Base-by-base conservation (phyloP, 495 filamentous ascomycete genomes). In the Tuber umbilicatum region DNA sequence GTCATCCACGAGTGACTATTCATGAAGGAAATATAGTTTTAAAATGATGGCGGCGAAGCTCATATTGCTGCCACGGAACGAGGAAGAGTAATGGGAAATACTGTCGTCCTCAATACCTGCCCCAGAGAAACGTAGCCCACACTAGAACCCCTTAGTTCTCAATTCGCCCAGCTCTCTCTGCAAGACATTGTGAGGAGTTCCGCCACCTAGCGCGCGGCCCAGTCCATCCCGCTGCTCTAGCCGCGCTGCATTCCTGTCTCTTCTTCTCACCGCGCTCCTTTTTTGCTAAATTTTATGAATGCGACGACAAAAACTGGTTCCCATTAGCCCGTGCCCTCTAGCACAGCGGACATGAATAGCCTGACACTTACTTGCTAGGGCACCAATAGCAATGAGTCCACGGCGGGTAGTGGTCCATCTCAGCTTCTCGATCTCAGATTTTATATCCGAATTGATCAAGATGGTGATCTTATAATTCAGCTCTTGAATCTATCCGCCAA, bases 401-500 rank as follows among this genome's bases (percentile, higher is more conserved):
- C 94, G 87, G 69, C 94, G 85, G 14, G 96, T 97, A 37, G 97
- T 85, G 68, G 97, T 89, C 94, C 94, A 97, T 71, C 95, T 85
- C 47, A 99, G 80, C 2, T 91, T 91, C 83, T 99, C 95, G 68
- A 97, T 93, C 78, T 97, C 93, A 39, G 91, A 93, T 81, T 93
- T 94, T 23, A 90, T 86, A 81, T 97, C 95, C 75, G 91, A 93
- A 80, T 92, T 93, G 55, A 99, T 86, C 21, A 86, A 87, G 41
- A 97, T 92, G 14, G 91, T 94, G 81, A 98, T 97, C 81, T 94
- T 94, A 83, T 97, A 94, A 84, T 94, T 95, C 74, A 97, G 84
- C 83, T 97, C 91, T 85, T 95, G 93, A 40, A 97, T 95, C 86
- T 92, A 85, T 19, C 76, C 45, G 39, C 17, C 45, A 55, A 23